These are phyloP conservation scores for Thuja plicata DNA, from an alignment of 83 land plant genomes.

Conservation along the genomic window DNA sequence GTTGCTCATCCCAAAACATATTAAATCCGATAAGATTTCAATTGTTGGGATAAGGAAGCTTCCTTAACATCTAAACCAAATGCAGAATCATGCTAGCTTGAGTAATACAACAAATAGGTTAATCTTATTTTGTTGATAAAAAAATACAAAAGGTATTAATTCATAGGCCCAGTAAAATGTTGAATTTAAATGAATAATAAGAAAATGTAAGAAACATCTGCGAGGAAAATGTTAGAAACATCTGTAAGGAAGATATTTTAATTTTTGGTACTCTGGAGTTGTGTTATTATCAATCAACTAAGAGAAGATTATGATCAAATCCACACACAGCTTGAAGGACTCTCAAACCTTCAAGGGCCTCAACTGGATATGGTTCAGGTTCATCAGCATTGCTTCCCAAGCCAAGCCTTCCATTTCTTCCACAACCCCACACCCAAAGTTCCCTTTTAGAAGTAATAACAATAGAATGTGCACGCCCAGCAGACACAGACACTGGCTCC, in stretches of 20 bases:
- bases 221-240: neutral
- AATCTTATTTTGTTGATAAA: neutral
- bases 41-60: too few relatives aligned
- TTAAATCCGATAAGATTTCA: neutral
- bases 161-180: neutral
- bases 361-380: constrained; percentile 61
- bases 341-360: constrained; percentile 41
- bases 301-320: constrained; percentile 79
- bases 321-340: constrained; percentile 77
- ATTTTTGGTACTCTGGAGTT: neutral
- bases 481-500: constrained; percentile 44
- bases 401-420: constrained; percentile 89
- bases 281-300: constrained; percentile 35
- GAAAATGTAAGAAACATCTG: neutral
- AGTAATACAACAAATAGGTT: neutral
- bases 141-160: neutral
- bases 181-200: too few relatives aligned
- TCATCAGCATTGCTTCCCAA: constrained; percentile 83
- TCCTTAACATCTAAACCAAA: neutral
- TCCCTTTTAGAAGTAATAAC: constrained; percentile 60
- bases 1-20: neutral
- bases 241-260: neutral
- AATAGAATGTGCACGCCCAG: constrained; percentile 91
- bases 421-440: constrained; percentile 91
- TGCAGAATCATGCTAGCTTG: neutral